These are phyloP conservation scores for Ascochyta fabae DNA, from an alignment of 2,329 filamentous ascomycete species.

Conservation along the genomic window DNA sequence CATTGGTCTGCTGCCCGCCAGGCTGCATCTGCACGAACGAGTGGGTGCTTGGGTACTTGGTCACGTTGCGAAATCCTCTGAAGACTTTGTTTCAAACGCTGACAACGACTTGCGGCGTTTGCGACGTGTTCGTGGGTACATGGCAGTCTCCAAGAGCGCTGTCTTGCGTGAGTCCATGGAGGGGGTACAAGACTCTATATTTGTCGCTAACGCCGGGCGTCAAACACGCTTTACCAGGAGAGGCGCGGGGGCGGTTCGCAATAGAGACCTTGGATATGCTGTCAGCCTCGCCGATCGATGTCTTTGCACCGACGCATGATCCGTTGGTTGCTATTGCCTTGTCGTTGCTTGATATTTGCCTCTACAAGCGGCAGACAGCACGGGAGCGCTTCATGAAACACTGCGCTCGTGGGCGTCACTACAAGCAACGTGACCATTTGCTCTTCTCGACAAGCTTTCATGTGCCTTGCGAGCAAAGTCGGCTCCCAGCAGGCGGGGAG, in stretches of 20 bases:
- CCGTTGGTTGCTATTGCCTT: background rate
- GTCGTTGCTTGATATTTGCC: background rate
- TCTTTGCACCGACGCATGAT: background rate
- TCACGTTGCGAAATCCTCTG: conserved; percentile 5
- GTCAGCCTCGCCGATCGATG: conserved; percentile 12
- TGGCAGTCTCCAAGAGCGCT: background rate
- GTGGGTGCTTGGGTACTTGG: conserved; percentile 18
- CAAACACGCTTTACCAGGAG: conserved; percentile 11
- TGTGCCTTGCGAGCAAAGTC: conserved; percentile 20
- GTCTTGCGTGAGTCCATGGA: conserved; percentile 3
- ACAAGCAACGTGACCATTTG: conserved; percentile 26
- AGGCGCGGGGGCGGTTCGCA: conserved; percentile 7
- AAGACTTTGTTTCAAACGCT: conserved; percentile 2
- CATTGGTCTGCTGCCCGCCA: conserved; percentile 32
- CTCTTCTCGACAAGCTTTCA: conserved; percentile 24
- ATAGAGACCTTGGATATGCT: conserved; percentile 5
- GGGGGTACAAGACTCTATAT: conserved; percentile 10
- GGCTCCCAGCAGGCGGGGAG: conserved; percentile 14
- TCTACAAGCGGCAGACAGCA: conserved; percentile 4
- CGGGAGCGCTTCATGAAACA: conserved; percentile 31
- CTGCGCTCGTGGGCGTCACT: conserved; percentile 12
- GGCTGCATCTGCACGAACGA: conserved; percentile 16
- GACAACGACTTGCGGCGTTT: conserved; percentile 1
- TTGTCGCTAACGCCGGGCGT: conserved; percentile 11
- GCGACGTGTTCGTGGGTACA: conserved; percentile 7